A percentile compares a stretch with the other conserved stretches of the same genome.
These are phyloP conservation scores for Aspergillus calidoustus DNA, from an alignment of 2,329 filamentous ascomycete genomes.

Conservation along the genomic window DNA sequence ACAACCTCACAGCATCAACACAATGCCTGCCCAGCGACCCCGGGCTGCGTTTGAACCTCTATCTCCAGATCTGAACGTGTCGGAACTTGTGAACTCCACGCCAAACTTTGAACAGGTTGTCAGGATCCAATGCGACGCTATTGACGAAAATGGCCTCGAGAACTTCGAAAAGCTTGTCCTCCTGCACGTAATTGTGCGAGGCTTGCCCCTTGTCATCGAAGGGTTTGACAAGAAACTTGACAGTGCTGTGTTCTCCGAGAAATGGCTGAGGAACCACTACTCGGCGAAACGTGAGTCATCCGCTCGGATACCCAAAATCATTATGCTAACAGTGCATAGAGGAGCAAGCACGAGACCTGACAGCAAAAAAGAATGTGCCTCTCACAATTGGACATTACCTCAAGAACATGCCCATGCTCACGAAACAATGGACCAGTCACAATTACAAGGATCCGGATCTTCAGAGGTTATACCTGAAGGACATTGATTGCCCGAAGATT, in stretches of 20 bases:
- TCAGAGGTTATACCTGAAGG: slow-evolving; percentile 92
- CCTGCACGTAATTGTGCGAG: slow-evolving; percentile 80
- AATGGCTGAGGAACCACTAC: slow-evolving; percentile 80
- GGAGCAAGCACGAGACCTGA: slow-evolving; percentile 83
- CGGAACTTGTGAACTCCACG: slow-evolving; percentile 73
- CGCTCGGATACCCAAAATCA: no score
- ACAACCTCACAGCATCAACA: background rate
- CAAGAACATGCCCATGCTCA: slow-evolving; percentile 80
- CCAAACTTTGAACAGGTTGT: slow-evolving; percentile 87
- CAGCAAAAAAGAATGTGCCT: slow-evolving; percentile 71
- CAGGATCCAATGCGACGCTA: slow-evolving; percentile 76
- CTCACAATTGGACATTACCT: slow-evolving; percentile 92
- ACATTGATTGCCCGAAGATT: slow-evolving; percentile 89
- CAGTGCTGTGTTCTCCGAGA: slow-evolving; percentile 74
- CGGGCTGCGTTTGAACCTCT: slow-evolving; percentile 92
- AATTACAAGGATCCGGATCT: slow-evolving; percentile 79
- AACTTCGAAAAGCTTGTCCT: slow-evolving; percentile 85
- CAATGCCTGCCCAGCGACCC: slow-evolving; percentile 78
- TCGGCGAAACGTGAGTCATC: slow-evolving; percentile 71
- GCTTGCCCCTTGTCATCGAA: slow-evolving; percentile 88
- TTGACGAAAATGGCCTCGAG: slow-evolving; percentile 74
- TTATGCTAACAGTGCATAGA: slow-evolving; percentile 52
- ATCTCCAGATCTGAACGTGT: slow-evolving; percentile 80
- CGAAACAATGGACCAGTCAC: slow-evolving; percentile 76
- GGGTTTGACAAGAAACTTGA: slow-evolving; percentile 81